Conservation (phyloP, 2,329 filamentous ascomycete species). For the Chalara sp. region DNA sequence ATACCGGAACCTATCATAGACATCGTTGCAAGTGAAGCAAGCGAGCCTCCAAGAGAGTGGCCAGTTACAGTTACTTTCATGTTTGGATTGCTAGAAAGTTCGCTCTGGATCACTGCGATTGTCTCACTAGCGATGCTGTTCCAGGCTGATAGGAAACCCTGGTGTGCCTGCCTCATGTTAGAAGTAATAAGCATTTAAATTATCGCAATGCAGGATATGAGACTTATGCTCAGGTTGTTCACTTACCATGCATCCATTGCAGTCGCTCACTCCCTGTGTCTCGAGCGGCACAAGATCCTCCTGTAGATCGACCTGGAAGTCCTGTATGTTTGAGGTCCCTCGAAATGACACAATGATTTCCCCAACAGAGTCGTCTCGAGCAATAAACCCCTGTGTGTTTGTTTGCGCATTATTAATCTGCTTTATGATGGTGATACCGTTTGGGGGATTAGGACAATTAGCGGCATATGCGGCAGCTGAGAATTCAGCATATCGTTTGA, state of each 20-base stretch:
- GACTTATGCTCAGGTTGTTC: not conserved
- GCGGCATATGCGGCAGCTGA: too few species aligned
- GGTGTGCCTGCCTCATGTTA: too few species aligned
- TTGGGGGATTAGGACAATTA: constrained; percentile 4
- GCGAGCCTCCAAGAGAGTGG: constrained; percentile 1
- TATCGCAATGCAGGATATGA: not conserved
- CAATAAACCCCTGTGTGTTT: constrained; percentile 4
- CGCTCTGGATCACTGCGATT: not conserved
- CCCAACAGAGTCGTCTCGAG: constrained; percentile 2
- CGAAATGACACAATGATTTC: constrained; percentile 4
- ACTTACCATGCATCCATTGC: not conserved
- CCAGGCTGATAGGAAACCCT: too few species aligned
- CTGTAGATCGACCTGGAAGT: constrained; percentile 3
- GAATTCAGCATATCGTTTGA: too few species aligned
- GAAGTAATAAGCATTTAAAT: too few species aligned
- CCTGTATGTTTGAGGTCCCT: constrained; percentile 2
- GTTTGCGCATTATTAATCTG: constrained; percentile 2
- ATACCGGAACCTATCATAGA: constrained; percentile 1
- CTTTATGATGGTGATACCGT: constrained; percentile 1
- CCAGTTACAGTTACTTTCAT: constrained; percentile 3
- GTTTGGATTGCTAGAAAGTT: not conserved
- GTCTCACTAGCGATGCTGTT: not conserved
- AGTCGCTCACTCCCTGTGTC: not conserved
- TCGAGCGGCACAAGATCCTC: not conserved
- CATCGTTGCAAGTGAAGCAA: constrained; percentile 1